These are phyloP conservation scores for Penicillium waksmanii DNA, from an alignment of 495 filamentous ascomycete species.

Conservation along the genomic window DNA sequence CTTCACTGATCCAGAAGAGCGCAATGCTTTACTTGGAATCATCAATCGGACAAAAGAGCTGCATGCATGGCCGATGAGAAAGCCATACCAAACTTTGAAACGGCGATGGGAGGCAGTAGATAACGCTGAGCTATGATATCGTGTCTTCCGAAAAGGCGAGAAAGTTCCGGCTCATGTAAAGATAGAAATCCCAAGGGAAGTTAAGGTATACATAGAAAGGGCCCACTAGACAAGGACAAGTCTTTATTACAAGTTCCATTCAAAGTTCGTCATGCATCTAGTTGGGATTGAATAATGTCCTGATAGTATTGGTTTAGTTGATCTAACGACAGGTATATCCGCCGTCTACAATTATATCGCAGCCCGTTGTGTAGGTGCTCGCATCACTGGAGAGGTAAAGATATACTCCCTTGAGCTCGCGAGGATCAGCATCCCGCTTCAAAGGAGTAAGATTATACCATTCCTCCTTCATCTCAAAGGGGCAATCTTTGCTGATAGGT, in stretches of 20 bases:
- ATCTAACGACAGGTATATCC: slow-evolving; percentile 33
- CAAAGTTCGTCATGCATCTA: neutral
- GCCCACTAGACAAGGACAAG: too few species aligned
- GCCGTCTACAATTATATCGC: slow-evolving; percentile 70
- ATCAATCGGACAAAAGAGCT: slow-evolving; percentile 21
- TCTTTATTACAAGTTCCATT: too few species aligned
- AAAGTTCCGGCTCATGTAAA: neutral
- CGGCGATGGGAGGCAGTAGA: slow-evolving; percentile 21
- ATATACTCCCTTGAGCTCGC: slow-evolving; percentile 81
- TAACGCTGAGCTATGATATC: slow-evolving; percentile 14
- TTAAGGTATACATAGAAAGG: too few species aligned
- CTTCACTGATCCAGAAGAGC: slow-evolving; percentile 28
- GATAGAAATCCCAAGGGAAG: neutral
- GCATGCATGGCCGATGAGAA: slow-evolving; percentile 25
- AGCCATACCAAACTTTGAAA: slow-evolving; percentile 18
- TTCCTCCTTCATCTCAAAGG: slow-evolving; percentile 17
- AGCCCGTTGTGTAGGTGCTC: slow-evolving; percentile 77
- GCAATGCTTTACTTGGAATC: slow-evolving; percentile 25
- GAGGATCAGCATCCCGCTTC: slow-evolving; percentile 49
- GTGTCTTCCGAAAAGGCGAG: neutral
- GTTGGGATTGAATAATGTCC: neutral
- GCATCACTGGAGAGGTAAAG: slow-evolving; percentile 80
- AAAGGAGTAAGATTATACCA: slow-evolving; percentile 60
- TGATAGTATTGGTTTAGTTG: too few species aligned
- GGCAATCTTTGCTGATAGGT: slow-evolving; percentile 56